Evolutionary conservation across 1,284 basidiomycete species (phyloP), one percentile per base, ranked within the genome.

Genomic region (Trichosporon ovoides): DNA sequence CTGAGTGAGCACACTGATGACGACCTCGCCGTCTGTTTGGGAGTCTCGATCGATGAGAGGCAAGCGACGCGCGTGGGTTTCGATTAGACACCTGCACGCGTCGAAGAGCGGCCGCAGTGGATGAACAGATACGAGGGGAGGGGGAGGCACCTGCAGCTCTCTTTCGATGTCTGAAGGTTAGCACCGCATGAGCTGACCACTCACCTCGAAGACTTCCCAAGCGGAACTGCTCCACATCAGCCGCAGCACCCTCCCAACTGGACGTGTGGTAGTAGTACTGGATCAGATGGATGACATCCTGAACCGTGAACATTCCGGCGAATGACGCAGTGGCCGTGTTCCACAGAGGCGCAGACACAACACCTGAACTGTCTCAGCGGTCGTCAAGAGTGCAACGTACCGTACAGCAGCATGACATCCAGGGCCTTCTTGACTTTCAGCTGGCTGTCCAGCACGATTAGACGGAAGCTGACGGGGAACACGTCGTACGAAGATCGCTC

Each of bases 341-440:
- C 90, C 95, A 99, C n/a, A 98, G 81, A 3, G 96, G 95, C 3
- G 96, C 96, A 5, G 95, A 98, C 6, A 98, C 95, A 57, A 98
- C 93, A 62, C 92, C 93, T 95, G 68, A n/a, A 24, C 16, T 35
- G 19, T 13, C 54, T 56, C 33, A 59, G 37, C 22, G 12, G 10
- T 13, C 19, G 38, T 28, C 33, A 51, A n/a, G 33, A 24, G 18
- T 24, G 37, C n/a, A 59, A 75, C 81, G 56, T 50, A 91, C 92
- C 90, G 75, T 94, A 95, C 58, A 88, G 82, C 28, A 95, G 80
- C 58, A 97, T 84, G 67, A 91, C 94, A 65, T 91, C 88, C 14
- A 97, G 77, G 11, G 91, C 91, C 75, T 92, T 91, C 80, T 92
- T 93, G 52, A 96, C 92, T 72, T 89, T 91, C 66, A 97, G 82